phyloP scores from a whole-genome alignment of 805 yeast species.

The Ascoidea rubescens region DNA sequence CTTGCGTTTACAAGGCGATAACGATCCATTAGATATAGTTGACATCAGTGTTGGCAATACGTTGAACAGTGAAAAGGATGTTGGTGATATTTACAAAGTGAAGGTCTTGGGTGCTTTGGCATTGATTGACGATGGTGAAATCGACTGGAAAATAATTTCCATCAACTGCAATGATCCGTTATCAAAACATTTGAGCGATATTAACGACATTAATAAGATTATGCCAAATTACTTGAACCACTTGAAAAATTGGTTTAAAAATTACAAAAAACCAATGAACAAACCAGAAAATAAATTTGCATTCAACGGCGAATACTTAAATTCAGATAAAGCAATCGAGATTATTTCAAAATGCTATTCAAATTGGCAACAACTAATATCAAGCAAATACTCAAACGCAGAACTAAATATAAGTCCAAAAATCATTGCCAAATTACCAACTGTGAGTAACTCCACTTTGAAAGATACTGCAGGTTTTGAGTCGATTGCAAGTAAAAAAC shows the following conservation, averaged over 20 bases:
- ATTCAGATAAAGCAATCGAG: slow-evolving; percentile 41
- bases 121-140: slow-evolving; percentile 83
- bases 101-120: slow-evolving; percentile 70
- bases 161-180: slow-evolving; percentile 56
- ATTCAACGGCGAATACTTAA: slow-evolving; percentile 52
- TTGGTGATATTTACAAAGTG: slow-evolving; percentile 54
- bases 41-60: slow-evolving; percentile 55
- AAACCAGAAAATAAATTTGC: slow-evolving; percentile 67
- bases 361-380: slow-evolving; percentile 53
- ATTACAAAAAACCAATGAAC: slow-evolving; percentile 74
- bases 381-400: background rate
- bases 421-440: slow-evolving; percentile 15
- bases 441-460: slow-evolving; percentile 7
- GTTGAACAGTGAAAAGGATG: slow-evolving; percentile 26
- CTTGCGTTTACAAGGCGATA: slow-evolving; percentile 53
- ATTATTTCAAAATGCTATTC: slow-evolving; percentile 49
- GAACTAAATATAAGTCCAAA: slow-evolving; percentile 21
- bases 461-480: background rate
- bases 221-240: slow-evolving; percentile 63
- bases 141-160: slow-evolving; percentile 86
- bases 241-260: slow-evolving; percentile 68
- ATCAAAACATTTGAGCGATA: slow-evolving; percentile 42
- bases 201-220: slow-evolving; percentile 50
- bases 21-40: slow-evolving; percentile 90
- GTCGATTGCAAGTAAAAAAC: background rate